Base-by-base conservation (phyloP, 148 eudicot genomes). In the Chenopodium formosanum region DNA sequence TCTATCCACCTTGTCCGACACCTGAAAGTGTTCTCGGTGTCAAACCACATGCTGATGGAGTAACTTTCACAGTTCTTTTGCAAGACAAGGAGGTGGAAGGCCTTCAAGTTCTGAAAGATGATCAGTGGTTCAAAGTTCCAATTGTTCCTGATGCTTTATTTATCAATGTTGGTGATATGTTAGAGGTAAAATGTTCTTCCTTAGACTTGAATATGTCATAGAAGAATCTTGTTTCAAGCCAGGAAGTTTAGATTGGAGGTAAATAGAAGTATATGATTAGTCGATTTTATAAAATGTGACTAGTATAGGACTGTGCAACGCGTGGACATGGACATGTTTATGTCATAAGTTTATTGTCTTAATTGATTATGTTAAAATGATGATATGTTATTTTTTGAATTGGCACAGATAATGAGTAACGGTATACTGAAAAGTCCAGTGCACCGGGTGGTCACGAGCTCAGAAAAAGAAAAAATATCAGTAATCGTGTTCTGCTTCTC, bases 371-470 rank as follows among this genome's bases (percentile, higher is more conserved):
- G 44, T 5, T 37, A 37, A 37, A 37, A 37, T 37, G 44, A 5
- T 37, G 44, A 29, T n/a, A 2, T 73, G 29, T 16, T 11, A 25
- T 20, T 44, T 20, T 10, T 9, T 14, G 44, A 37, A 37, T 46
- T 44, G 19, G 34, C 8, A 75, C 82, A 89, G 91, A 87, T 89
- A 84, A 86, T 87, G 85, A 88, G 90, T 44, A 90, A 88, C 23
- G 88, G 92, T 32, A 81, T 85, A 62, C 83, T 87, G 83, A 86
- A 86, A 83, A 89, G 89, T 80, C 85, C 90, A 9, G 74, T 83
- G 70, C 93, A 90, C 74, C 83, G 93, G 83, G 93, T 86, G 76
- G 85, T 85, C 23, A 88, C 90, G 23, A 89, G 80, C 75, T 62
- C 81, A 12, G 83, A 86, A 31, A 67, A 31, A 2, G 89, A 87